Evolutionary conservation across 2,329 filamentous ascomycete genomes (phyloP).

Genomic region (Verticillium nonalfalfae): DNA sequence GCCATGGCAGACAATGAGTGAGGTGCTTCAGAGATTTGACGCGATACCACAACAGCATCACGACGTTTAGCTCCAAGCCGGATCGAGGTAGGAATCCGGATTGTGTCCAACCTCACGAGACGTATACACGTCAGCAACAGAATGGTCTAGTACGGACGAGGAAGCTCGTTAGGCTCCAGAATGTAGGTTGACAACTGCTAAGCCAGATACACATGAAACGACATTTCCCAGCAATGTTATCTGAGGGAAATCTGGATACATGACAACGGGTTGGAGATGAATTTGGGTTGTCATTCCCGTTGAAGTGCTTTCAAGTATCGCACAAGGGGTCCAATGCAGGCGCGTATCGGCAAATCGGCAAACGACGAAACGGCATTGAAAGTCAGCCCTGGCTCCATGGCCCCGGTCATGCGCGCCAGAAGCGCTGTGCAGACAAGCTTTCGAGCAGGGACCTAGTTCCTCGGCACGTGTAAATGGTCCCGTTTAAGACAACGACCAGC

Average conservation of each 20-base stretch:
- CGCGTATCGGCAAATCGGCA: background rate
- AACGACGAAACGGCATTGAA: background rate
- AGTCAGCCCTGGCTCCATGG: background rate
- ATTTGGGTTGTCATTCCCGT: no score
- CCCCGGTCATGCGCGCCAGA: background rate
- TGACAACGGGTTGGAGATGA: no score
- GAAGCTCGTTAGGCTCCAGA: background rate
- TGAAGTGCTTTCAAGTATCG: background rate
- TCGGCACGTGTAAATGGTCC: background rate
- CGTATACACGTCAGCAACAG: background rate
- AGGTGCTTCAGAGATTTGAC: no score
- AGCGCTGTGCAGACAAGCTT: background rate
- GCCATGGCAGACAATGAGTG: no score
- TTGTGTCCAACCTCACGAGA: background rate
- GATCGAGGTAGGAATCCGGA: background rate
- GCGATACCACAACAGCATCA: no score
- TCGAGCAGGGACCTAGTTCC: background rate
- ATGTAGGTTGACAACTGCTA: no score
- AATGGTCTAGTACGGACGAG: background rate
- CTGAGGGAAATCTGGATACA: no score
- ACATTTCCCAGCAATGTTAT: no score
- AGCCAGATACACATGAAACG: no score
- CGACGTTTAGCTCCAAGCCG: background rate
- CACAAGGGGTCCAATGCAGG: background rate
- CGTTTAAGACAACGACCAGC: background rate